A percentile compares a stretch with the other conserved stretches of the same genome.
Conservation (phyloP, 140 eudicot species). For the Stevia rebaudiana region DNA sequence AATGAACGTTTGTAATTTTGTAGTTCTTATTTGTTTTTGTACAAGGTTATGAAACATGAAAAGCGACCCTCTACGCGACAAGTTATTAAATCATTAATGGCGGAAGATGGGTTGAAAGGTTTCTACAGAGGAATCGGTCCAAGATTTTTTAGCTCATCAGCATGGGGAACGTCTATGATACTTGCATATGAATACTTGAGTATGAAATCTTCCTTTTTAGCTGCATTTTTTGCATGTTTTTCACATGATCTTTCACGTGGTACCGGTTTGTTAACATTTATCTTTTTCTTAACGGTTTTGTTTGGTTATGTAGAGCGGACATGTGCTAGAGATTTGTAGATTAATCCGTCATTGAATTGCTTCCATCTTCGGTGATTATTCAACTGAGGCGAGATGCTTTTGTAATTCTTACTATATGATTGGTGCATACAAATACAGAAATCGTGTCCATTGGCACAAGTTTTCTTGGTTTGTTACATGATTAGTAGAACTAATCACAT, state of each 20-base stretch:
- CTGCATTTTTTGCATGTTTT: background rate
- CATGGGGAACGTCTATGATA: conserved; percentile 99
- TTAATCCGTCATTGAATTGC: background rate
- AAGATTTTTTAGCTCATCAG: conserved; percentile 97
- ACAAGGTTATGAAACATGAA: conserved; percentile 76
- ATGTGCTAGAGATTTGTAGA: conserved; percentile 49
- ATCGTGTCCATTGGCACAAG: conserved; percentile 14
- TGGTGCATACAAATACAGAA: conserved; percentile 22
- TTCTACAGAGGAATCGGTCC: conserved; percentile 94
- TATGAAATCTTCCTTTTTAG: conserved; percentile 25
- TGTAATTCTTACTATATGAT: too few relatives aligned
- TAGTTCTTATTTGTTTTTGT: background rate
- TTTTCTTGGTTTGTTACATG: conserved; percentile 6
- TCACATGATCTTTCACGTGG: background rate
- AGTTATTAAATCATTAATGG: conserved; percentile 62
- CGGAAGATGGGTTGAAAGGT: conserved; percentile 90
- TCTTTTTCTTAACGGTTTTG: conserved; percentile 8
- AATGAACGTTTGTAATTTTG: too few relatives aligned
- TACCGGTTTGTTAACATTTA: conserved; percentile 4
- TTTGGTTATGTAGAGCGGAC: conserved; percentile 45
- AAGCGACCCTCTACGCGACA: conserved; percentile 63
- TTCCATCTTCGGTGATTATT: conserved; percentile 1
- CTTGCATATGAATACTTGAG: conserved; percentile 95
- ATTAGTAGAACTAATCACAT: conserved; percentile 9
- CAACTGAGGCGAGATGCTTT: too few relatives aligned